Conservation (phyloP, 2,329 filamentous ascomycete species). For the Penicillium digitatum region DNA sequence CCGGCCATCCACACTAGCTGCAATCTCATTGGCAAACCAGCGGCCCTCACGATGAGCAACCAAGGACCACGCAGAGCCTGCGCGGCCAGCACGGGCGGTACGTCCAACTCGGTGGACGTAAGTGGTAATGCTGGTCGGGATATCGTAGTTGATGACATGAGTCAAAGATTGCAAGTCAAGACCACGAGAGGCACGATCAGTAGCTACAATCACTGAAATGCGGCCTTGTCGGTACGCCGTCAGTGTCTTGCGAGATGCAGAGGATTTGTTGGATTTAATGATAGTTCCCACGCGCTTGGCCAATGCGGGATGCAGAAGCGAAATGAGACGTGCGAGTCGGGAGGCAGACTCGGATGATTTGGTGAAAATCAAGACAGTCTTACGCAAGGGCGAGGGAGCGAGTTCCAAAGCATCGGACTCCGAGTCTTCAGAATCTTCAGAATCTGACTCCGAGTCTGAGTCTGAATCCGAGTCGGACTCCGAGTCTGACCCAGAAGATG, state of each 20-base stretch:
- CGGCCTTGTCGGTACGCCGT: slow-evolving; percentile 61
- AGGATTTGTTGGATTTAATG: slow-evolving; percentile 72
- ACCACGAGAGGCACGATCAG: slow-evolving; percentile 88
- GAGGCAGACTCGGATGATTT: slow-evolving; percentile 83
- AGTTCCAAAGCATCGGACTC: slow-evolving; percentile 13
- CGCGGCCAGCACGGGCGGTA: slow-evolving; percentile 74
- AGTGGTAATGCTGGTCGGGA: slow-evolving; percentile 72
- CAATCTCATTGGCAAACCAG: slow-evolving; percentile 89
- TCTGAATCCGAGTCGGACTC: slow-evolving; percentile 22
- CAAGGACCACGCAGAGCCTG: slow-evolving; percentile 79
- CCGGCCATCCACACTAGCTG: slow-evolving; percentile 43
- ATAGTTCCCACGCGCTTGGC: slow-evolving; percentile 62
- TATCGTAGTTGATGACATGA: slow-evolving; percentile 91
- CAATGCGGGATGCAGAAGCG: slow-evolving; percentile 60
- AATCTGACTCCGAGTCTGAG: slow-evolving; percentile 20
- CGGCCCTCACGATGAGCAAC: slow-evolving; percentile 76
- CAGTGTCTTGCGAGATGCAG: slow-evolving; percentile 63
- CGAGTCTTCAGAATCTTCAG: slow-evolving; percentile 23
- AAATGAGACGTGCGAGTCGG: slow-evolving; percentile 77
- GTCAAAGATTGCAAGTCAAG: slow-evolving; percentile 75
- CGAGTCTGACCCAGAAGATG: slow-evolving; percentile 27
- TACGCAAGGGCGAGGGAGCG: slow-evolving; percentile 30
- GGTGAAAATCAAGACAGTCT: slow-evolving; percentile 73
- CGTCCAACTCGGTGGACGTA: slow-evolving; percentile 92
- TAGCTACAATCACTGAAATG: slow-evolving; percentile 75